phyloP scores from a whole-genome alignment of 2,329 filamentous ascomycete species.

The Rugonectria rugulosa region DNA sequence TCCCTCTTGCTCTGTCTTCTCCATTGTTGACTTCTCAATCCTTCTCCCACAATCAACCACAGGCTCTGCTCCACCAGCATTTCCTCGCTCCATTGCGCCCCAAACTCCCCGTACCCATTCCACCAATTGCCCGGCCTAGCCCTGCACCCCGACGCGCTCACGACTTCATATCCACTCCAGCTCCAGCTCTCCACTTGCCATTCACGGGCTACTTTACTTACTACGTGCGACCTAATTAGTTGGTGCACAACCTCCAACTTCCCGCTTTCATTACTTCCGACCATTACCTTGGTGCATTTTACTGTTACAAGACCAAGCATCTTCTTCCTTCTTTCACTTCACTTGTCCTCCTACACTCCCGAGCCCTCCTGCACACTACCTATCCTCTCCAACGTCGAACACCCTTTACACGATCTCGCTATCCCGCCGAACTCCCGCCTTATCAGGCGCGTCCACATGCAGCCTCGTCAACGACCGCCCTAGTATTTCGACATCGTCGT shows the following conservation, averaged over 20 bases:
- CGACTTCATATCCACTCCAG: constrained; percentile 38
- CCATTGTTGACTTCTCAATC: background rate
- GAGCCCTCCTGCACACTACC: background rate
- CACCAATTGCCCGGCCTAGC: constrained; percentile 6
- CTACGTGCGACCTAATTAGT: constrained; percentile 26
- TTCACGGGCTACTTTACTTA: constrained; percentile 32
- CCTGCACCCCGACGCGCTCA: constrained; percentile 14
- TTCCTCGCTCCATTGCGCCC: constrained; percentile 9
- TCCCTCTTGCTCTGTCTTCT: constrained; percentile 4
- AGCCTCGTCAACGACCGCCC: constrained; percentile 37
- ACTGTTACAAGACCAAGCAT: constrained; percentile 2
- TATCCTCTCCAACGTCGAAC: background rate
- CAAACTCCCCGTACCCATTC: constrained; percentile 5
- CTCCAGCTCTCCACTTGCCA: constrained; percentile 40
- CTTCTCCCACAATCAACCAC: background rate
- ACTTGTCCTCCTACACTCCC: constrained; percentile 6
- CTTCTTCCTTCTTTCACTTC: background rate
- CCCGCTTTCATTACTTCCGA: constrained; percentile 20
- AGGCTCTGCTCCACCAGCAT: constrained; percentile 1
- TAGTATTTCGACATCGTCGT: constrained; percentile 37
- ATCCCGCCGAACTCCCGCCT: constrained; percentile 27
- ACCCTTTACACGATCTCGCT: constrained; percentile 8
- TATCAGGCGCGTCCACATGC: constrained; percentile 40
- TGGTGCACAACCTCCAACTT: constrained; percentile 25
- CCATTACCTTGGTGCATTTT: background rate